These are phyloP conservation scores for Clonostachys rhizophaga DNA, from an alignment of 2,329 filamentous ascomycete genomes.

Conservation along the genomic window DNA sequence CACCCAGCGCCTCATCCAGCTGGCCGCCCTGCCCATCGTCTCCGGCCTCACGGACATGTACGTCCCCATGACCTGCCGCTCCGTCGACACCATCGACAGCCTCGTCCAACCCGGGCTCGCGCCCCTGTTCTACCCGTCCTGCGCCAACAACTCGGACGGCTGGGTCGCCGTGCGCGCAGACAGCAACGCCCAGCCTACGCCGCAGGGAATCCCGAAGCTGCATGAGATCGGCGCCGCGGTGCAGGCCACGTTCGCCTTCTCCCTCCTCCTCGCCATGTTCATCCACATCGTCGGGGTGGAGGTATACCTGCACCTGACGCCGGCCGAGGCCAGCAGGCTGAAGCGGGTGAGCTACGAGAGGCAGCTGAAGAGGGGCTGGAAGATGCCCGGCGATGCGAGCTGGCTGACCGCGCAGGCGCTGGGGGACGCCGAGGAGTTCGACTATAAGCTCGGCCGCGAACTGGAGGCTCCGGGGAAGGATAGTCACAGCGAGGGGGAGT, in stretches of 20 bases:
- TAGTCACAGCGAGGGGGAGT: too few species aligned
- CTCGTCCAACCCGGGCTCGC: background rate
- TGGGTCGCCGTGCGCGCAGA: background rate
- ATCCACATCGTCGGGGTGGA: background rate
- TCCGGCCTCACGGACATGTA: background rate
- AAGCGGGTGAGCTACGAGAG: slow-evolving; percentile 1
- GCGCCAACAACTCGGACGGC: background rate
- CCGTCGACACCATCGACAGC: background rate
- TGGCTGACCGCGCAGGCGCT: background rate
- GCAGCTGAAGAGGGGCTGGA: slow-evolving; percentile 1
- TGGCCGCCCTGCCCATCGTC: background rate
- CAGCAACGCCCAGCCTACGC: background rate
- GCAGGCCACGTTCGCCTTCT: background rate
- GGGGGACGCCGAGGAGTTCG: background rate
- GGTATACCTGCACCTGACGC: background rate
- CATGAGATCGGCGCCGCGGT: slow-evolving; percentile 1
- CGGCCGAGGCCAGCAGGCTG: background rate
- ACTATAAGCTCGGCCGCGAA: background rate
- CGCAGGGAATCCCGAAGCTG: background rate
- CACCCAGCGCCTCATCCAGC: slow-evolving; percentile 1
- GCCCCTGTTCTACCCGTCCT: background rate
- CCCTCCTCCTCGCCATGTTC: background rate
- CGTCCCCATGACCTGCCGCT: background rate
- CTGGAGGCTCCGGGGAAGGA: too few species aligned
- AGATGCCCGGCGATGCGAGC: background rate